A percentile compares a stretch with the other conserved stretches of the same genome.
These are phyloP conservation scores for Capronia americana DNA, from an alignment of 2,329 filamentous ascomycete genomes.

Conservation along the genomic window DNA sequence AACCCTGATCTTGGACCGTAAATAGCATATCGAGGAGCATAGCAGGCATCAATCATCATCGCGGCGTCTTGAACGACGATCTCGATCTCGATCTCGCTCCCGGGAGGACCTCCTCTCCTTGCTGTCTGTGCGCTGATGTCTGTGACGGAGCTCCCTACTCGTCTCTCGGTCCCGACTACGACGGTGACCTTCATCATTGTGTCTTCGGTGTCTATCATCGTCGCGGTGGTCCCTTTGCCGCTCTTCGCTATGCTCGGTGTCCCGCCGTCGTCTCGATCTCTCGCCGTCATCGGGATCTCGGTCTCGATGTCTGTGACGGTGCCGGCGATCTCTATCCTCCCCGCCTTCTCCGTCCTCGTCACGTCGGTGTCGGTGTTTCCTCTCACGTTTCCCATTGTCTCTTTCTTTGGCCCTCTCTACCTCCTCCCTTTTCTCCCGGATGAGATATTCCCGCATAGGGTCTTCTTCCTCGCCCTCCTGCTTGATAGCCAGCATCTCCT, in stretches of 20 bases:
- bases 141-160: slow-evolving; percentile 14
- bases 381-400: slow-evolving; percentile 55
- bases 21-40: slow-evolving; percentile 1
- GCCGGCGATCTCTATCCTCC: slow-evolving; percentile 16
- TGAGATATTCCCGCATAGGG: slow-evolving; percentile 91
- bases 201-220: slow-evolving; percentile 13
- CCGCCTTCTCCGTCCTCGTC: slow-evolving; percentile 13
- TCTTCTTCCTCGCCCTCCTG: slow-evolving; percentile 88
- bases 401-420: slow-evolving; percentile 72
- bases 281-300: slow-evolving; percentile 9
- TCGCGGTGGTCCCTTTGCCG: slow-evolving; percentile 6
- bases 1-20: background rate
- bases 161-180: slow-evolving; percentile 3
- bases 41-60: slow-evolving; percentile 15
- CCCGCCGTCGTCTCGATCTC: slow-evolving; percentile 2
- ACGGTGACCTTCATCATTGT: slow-evolving; percentile 3
- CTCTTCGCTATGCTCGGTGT: background rate
- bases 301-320: slow-evolving; percentile 15
- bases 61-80: slow-evolving; percentile 11
- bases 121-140: slow-evolving; percentile 28
- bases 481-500: slow-evolving; percentile 65
- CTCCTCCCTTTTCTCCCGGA: slow-evolving; percentile 90
- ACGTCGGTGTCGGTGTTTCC: slow-evolving; percentile 52
- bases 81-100: slow-evolving; percentile 11
- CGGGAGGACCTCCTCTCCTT: slow-evolving; percentile 41